Conservation (phyloP, 2,329 filamentous ascomycete species). For the Apiospora saccharicola region DNA sequence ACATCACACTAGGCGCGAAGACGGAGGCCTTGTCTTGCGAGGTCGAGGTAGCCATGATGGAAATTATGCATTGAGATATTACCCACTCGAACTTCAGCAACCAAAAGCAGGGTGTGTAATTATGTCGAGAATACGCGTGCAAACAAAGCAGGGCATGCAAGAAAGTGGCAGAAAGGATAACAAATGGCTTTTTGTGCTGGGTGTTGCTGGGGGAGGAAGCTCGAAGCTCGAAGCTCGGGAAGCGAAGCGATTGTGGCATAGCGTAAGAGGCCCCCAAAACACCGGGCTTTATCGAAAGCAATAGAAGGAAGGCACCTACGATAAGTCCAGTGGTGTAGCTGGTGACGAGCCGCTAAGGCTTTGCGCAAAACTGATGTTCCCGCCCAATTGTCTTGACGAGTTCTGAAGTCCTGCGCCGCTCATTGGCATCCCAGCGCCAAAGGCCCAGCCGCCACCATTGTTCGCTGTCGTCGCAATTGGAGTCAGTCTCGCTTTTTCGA, state of each 20-base stretch:
- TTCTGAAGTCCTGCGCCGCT: conserved; percentile 62
- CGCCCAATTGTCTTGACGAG: conserved; percentile 60
- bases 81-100: not conserved
- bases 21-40: not conserved
- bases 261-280: conserved; percentile 6
- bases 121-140: not conserved
- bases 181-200: conserved; percentile 2
- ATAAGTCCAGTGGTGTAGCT: conserved; percentile 67
- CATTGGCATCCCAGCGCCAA: conserved; percentile 69
- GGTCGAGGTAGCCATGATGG: conserved; percentile 2
- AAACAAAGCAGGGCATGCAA: not conserved
- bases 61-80: not conserved
- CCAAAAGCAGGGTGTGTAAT: not conserved
- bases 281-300: not conserved
- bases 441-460: conserved; percentile 66
- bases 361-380: conserved; percentile 72
- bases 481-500: conserved; percentile 35
- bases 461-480: conserved; percentile 46
- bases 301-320: conserved; percentile 57
- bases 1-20: not conserved
- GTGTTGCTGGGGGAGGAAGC: conserved; percentile 3
- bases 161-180: not conserved
- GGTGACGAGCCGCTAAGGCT: conserved; percentile 70
- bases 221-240: not conserved
- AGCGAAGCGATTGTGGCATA: conserved; percentile 11